Conservation (phyloP, 2,329 filamentous ascomycete species). For the Onygenales sp. region DNA sequence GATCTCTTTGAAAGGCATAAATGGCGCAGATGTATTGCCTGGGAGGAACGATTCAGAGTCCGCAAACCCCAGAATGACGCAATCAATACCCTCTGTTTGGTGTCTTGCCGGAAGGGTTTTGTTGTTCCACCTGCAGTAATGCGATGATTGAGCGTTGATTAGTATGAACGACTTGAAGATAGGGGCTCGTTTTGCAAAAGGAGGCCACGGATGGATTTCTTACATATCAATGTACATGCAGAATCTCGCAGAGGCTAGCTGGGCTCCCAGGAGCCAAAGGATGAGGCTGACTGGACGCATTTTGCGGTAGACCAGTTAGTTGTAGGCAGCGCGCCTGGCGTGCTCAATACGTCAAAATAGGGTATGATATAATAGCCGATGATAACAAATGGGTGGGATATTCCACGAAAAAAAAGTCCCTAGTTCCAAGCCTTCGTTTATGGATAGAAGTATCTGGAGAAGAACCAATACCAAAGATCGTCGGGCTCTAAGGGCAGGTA, state of each 20-base stretch:
- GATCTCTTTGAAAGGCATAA: conserved; percentile 42
- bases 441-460: no score
- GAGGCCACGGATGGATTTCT: conserved; percentile 10
- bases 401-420: no score
- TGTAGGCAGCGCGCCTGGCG: no score
- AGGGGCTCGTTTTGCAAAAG: background rate
- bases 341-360: background rate
- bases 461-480: no score
- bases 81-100: conserved; percentile 38
- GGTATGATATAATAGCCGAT: no score
- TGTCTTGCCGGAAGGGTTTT: conserved; percentile 23
- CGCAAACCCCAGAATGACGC: conserved; percentile 49
- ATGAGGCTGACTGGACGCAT: background rate
- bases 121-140: conserved; percentile 31
- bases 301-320: background rate
- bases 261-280: conserved; percentile 22
- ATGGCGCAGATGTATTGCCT: conserved; percentile 42
- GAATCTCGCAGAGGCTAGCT: conserved; percentile 23
- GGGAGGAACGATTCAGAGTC: conserved; percentile 41
- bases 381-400: no score
- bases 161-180: background rate
- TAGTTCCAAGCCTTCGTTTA: no score
- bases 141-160: background rate
- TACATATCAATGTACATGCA: conserved; percentile 42
- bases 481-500: background rate